Percentiles rank a stretch among this genome's conserved stretches.
These are phyloP conservation scores for Delitschia confertaspora DNA, from an alignment of 495 filamentous ascomycete genomes.

Conservation along the genomic window DNA sequence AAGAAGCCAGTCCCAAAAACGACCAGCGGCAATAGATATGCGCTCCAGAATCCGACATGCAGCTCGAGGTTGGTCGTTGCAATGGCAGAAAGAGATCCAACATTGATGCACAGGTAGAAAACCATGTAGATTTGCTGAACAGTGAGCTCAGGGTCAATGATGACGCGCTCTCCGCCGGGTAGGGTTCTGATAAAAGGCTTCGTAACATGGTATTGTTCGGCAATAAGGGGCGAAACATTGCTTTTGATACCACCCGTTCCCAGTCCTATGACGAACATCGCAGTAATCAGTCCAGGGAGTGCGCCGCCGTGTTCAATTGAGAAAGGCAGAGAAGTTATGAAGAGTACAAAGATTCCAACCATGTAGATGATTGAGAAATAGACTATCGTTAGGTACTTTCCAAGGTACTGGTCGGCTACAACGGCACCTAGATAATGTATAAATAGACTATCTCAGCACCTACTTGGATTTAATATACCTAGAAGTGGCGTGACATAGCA, in stretches of 20 bases:
- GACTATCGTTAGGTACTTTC: slow-evolving; percentile 58
- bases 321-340: slow-evolving; percentile 31
- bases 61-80: slow-evolving; percentile 58
- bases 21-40: slow-evolving; percentile 59
- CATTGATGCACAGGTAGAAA: slow-evolving; percentile 64
- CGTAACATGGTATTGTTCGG: slow-evolving; percentile 62
- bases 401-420: slow-evolving; percentile 56
- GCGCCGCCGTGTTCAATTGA: slow-evolving; percentile 30
- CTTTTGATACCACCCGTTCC: slow-evolving; percentile 72
- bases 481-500: slow-evolving; percentile 51
- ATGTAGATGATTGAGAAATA: slow-evolving; percentile 42
- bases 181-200: slow-evolving; percentile 41
- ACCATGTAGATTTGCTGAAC: slow-evolving; percentile 63
- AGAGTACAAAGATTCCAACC: slow-evolving; percentile 35
- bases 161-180: slow-evolving; percentile 59
- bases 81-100: slow-evolving; percentile 58
- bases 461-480: slow-evolving; percentile 26
- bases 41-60: slow-evolving; percentile 63
- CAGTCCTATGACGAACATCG: slow-evolving; percentile 47
- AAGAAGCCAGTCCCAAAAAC: slow-evolving; percentile 46
- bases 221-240: slow-evolving; percentile 56
- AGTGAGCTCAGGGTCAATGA: slow-evolving; percentile 67
- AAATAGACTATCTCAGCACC: neutral
- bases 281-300: slow-evolving; percentile 32
- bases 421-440: slow-evolving; percentile 35